phyloP scores from a whole-genome alignment of 164 flowering plant genomes.

The Cinnamomum micranthum region DNA sequence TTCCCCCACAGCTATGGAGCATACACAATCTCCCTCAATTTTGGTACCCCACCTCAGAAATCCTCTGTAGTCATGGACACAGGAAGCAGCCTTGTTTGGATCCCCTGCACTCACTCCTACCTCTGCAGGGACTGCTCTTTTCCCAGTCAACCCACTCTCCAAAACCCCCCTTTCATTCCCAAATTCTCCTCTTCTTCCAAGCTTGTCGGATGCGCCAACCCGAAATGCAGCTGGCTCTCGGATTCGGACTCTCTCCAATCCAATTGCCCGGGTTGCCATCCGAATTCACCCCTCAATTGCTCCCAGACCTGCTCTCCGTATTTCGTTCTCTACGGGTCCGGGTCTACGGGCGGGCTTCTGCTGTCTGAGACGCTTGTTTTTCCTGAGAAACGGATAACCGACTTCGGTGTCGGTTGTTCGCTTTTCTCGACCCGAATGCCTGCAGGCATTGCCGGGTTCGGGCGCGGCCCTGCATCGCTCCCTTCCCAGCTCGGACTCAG shows the following conservation, averaged over 20 bases:
- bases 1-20: slow-evolving; percentile 53
- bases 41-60: slow-evolving; percentile 67
- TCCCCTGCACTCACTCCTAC: slow-evolving; percentile 55
- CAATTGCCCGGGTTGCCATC: slow-evolving; percentile 27
- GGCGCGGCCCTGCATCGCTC: slow-evolving; percentile 48
- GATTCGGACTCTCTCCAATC: slow-evolving; percentile 12
- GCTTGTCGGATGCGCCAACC: slow-evolving; percentile 47
- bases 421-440: slow-evolving; percentile 43
- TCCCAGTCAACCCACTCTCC: slow-evolving; percentile 5
- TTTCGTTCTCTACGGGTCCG: slow-evolving; percentile 41
- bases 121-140: slow-evolving; percentile 42
- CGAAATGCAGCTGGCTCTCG: slow-evolving; percentile 61
- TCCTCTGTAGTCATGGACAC: slow-evolving; percentile 52
- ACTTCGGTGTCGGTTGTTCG: slow-evolving; percentile 58
- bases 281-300: slow-evolving; percentile 18
- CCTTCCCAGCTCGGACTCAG: slow-evolving; percentile 45
- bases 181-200: slow-evolving; percentile 46
- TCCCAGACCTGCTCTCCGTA: slow-evolving; percentile 55
- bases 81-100: slow-evolving; percentile 55
- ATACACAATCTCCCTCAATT: slow-evolving; percentile 48
- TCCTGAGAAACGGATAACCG: slow-evolving; percentile 13
- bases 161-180: slow-evolving; percentile 35
- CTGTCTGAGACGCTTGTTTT: slow-evolving; percentile 45
- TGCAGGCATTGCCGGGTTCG: slow-evolving; percentile 61
- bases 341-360: slow-evolving; percentile 44